These are phyloP conservation scores for Phylloporus sp. DNA, from an alignment of 1,284 basidiomycete species.

Conservation along the genomic window DNA sequence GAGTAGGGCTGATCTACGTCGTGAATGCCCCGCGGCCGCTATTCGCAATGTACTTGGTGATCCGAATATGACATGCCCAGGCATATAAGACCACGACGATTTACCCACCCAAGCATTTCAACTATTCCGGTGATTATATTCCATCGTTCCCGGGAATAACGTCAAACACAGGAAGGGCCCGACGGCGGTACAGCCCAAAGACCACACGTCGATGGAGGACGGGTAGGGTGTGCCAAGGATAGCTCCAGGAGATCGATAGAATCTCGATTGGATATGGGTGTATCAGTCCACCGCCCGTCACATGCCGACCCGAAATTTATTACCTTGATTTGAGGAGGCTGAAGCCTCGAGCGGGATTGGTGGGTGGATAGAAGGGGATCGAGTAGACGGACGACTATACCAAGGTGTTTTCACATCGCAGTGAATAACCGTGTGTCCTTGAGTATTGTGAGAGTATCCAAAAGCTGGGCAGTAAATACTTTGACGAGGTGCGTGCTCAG, in stretches of 20 bases:
- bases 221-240: conserved; percentile 95
- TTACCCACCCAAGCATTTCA: conserved; percentile 96
- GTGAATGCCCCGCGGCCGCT: too few species aligned
- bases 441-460: conserved; percentile 91
- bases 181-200: conserved; percentile 93
- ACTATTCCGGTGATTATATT: conserved; percentile 99
- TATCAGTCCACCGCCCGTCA: conserved; percentile 98
- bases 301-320: conserved; percentile 99
- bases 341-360: conserved; percentile 64
- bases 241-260: conserved; percentile 98
- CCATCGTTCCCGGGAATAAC: conserved; percentile 97
- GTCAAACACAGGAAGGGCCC: conserved; percentile 97
- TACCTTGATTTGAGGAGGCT: conserved; percentile 98
- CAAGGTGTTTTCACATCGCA: conserved; percentile 98
- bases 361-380: not conserved
- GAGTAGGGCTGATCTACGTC: too few species aligned
- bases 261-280: conserved; percentile 98
- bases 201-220: conserved; percentile 96
- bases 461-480: conserved; percentile 95
- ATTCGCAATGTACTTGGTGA: too few species aligned
- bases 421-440: conserved; percentile 97
- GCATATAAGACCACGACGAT: too few species aligned
- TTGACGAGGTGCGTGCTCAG: conserved; percentile 96
- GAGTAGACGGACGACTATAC: conserved; percentile 81
- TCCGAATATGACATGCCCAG: too few species aligned